Conservation (phyloP, 2,329 filamentous ascomycete genomes). For the Verticillium isaacii region DNA sequence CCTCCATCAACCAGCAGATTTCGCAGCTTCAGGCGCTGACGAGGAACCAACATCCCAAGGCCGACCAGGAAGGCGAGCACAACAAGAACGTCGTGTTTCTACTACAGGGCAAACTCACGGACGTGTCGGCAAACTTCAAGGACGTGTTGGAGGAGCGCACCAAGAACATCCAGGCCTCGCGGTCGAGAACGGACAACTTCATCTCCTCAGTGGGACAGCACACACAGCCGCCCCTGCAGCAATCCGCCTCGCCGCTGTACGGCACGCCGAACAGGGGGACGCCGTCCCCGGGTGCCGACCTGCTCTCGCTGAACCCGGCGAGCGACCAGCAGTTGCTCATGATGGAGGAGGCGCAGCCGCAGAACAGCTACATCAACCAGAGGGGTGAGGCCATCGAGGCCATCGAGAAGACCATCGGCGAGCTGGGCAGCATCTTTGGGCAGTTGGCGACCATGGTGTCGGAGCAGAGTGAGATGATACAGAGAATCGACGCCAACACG, state of each 20-base stretch:
- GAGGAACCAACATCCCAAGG: constrained; percentile 67
- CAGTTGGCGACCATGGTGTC: constrained; percentile 95
- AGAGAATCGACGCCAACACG: constrained; percentile 94
- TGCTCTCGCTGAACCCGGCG: constrained; percentile 78
- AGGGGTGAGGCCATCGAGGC: constrained; percentile 93
- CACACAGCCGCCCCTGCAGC: constrained; percentile 58
- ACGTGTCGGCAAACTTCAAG: constrained; percentile 90
- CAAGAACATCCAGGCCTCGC: constrained; percentile 94
- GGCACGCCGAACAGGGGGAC: constrained; percentile 67
- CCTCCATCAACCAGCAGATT: constrained; percentile 79
- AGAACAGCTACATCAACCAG: constrained; percentile 88
- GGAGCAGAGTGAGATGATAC: constrained; percentile 96
- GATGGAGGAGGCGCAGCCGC: constrained; percentile 86
- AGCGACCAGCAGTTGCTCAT: constrained; percentile 84
- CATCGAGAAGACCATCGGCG: constrained; percentile 91
- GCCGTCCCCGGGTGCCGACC: constrained; percentile 64
- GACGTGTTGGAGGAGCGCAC: constrained; percentile 94
- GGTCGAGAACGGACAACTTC: constrained; percentile 92
- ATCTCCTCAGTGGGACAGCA: constrained; percentile 84
- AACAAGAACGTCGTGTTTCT: constrained; percentile 96
- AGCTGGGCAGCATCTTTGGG: constrained; percentile 85
- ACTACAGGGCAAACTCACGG: constrained; percentile 84
- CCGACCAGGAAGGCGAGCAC: constrained; percentile 85
- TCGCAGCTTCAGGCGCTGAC: constrained; percentile 74
- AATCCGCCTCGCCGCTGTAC: constrained; percentile 83